Base-by-base conservation (phyloP, 148 eudicot species). In the Oxyria digyna region DNA sequence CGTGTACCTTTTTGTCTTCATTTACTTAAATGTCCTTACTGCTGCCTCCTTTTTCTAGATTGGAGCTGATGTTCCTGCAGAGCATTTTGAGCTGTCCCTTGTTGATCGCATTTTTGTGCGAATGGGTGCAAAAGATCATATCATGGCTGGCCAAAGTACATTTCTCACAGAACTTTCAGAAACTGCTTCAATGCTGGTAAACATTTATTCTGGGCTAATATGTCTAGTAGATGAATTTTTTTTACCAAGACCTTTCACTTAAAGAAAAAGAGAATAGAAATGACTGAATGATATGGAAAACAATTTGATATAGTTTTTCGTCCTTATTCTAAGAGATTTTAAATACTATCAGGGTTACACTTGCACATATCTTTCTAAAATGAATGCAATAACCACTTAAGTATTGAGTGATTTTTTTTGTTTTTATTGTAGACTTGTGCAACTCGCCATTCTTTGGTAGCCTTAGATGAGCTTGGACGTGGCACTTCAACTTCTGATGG, bases 401-500 rank as follows among this genome's bases (percentile, higher is more conserved):
- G n/a, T n/a, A n/a, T n/a, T n/a, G n/a, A n/a, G n/a, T n/a, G n/a
- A n/a, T n/a, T n/a, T n/a, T n/a, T n/a, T n/a, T n/a, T n/a, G n/a
- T 38, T 12, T 73, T 71, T 69, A 54, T 24, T 74, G 23, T 76
- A 95, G 99, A 82, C 89, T 31, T 85, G 83, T 41, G 99, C 99
- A 62, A 88, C 96, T 71, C 82, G 82, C 23, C 74, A 81, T 78
- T 95, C 99, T 52, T 87, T 95, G 73, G 99, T 95, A 80, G 94
- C 97, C 50, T 79, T 95, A 81, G 99, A 95, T 84, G 99, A 95
- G 74, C 97, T 95, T 76, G 99, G 99, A 74, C 96, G 99, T 74
- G 99, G 99, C 71, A 95, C 99, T 76, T 82, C 99, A 69, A 95
- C 99, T 66, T 95, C 99, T 70, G 99, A 95, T 80, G 99, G 99